A percentile compares a stretch with the other conserved stretches of the same genome.
Evolutionary conservation across 352 stramenopile genomes (phyloP).

Genomic region (Phytophthora uliginosa): DNA sequence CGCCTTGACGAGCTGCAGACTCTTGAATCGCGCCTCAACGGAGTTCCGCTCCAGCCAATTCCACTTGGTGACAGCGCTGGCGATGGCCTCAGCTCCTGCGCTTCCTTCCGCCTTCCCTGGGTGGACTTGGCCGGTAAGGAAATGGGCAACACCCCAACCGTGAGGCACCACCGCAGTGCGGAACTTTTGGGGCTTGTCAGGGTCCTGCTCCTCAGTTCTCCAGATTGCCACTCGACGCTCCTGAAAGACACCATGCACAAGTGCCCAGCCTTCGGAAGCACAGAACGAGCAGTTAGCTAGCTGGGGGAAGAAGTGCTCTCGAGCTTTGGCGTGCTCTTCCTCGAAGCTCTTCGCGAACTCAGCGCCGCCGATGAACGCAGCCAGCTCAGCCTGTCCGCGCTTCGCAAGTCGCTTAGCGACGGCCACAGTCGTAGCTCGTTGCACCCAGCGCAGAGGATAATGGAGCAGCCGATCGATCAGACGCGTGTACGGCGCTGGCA

Average conservation of each 20-base stretch:
- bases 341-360: slow-evolving; percentile 83
- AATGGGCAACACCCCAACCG: slow-evolving; percentile 83
- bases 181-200: slow-evolving; percentile 26
- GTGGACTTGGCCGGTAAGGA: slow-evolving; percentile 56
- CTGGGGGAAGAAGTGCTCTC: slow-evolving; percentile 67
- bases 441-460: slow-evolving; percentile 71
- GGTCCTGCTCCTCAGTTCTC: slow-evolving; percentile 9
- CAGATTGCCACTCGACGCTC: slow-evolving; percentile 47
- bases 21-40: slow-evolving; percentile 82
- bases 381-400: slow-evolving; percentile 58
- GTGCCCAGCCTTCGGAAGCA: slow-evolving; percentile 74
- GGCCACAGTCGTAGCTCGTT: slow-evolving; percentile 58
- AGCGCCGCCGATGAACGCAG: slow-evolving; percentile 64
- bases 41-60: slow-evolving; percentile 80
- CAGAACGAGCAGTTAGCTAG: slow-evolving; percentile 66
- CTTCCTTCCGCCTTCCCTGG: slow-evolving; percentile 11
- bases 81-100: slow-evolving; percentile 4
- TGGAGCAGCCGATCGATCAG: slow-evolving; percentile 72
- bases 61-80: slow-evolving; percentile 30
- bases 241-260: slow-evolving; percentile 84
- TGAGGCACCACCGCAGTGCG: slow-evolving; percentile 58
- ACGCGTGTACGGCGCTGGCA: slow-evolving; percentile 66
- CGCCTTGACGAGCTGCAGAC: slow-evolving; percentile 64
- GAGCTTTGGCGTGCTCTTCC: slow-evolving; percentile 63
- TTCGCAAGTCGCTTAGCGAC: slow-evolving; percentile 64